Conservation (phyloP, 78 protist species). For the Guillardia theta region DNA sequence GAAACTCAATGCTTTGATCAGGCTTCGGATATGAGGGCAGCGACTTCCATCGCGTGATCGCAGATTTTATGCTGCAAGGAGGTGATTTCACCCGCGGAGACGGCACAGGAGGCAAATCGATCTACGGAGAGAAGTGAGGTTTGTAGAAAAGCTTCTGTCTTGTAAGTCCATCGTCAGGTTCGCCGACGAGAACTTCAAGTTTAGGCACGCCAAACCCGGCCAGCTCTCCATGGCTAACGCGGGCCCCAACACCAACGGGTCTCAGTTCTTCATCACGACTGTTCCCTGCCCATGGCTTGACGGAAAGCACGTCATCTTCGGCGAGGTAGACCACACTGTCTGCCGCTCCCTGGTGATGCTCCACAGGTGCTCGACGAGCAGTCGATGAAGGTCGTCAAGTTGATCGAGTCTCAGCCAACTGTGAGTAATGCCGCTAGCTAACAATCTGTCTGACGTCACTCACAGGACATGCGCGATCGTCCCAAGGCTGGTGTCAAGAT, state of each 20-base stretch:
- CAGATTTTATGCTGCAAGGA: slow-evolving; percentile 48
- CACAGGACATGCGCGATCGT: background rate
- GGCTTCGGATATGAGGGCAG: background rate
- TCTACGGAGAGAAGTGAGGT: slow-evolving; percentile 58
- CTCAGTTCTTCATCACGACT: slow-evolving; percentile 40
- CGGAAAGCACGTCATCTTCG: slow-evolving; percentile 59
- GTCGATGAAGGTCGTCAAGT: background rate
- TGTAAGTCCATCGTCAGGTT: too few species aligned
- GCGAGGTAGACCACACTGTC: slow-evolving; percentile 17
- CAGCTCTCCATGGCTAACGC: slow-evolving; percentile 61
- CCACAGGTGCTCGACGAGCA: slow-evolving; percentile 9
- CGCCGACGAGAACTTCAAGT: slow-evolving; percentile 56
- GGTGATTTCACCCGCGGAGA: slow-evolving; percentile 54
- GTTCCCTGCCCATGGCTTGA: slow-evolving; percentile 47
- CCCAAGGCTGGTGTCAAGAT: slow-evolving; percentile 3
- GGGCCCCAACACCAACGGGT: slow-evolving; percentile 64
- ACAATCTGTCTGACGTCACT: background rate
- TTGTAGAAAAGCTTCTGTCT: too few species aligned
- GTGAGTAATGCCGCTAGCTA: background rate
- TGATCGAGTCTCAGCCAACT: background rate
- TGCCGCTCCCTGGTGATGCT: too few species aligned
- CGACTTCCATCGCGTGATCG: slow-evolving; percentile 59
- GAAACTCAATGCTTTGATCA: too few species aligned
- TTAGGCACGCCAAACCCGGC: slow-evolving; percentile 41
- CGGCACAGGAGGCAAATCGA: slow-evolving; percentile 58